Conservation (phyloP, 371 early-diverging fungal species). For the Mortierella sp. region DNA sequence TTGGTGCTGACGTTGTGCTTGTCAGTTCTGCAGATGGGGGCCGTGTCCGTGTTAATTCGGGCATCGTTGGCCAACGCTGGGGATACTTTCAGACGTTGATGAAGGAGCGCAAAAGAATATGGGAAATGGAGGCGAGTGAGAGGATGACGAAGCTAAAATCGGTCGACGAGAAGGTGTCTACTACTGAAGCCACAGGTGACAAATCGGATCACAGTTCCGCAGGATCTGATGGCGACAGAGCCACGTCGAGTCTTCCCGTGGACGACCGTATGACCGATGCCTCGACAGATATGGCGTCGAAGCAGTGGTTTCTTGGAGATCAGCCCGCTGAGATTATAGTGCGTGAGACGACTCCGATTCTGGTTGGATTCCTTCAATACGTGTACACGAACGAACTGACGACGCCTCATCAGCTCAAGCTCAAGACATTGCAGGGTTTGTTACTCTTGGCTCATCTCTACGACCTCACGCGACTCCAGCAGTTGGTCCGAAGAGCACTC, state of each 20-base stretch:
- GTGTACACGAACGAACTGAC: slow-evolving; percentile 73
- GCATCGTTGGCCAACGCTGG: slow-evolving; percentile 75
- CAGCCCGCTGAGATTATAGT: slow-evolving; percentile 52
- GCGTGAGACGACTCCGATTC: slow-evolving; percentile 66
- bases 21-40: slow-evolving; percentile 66
- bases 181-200: too few species aligned
- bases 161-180: background rate
- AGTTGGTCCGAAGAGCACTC: slow-evolving; percentile 61
- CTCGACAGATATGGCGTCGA: background rate
- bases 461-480: slow-evolving; percentile 63
- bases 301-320: slow-evolving; percentile 21
- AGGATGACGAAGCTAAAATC: slow-evolving; percentile 1
- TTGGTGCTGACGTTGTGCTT: slow-evolving; percentile 67
- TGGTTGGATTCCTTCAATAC: slow-evolving; percentile 71
- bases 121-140: background rate
- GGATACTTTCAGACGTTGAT: slow-evolving; percentile 65
- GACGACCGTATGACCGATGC: too few species aligned
- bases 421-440: slow-evolving; percentile 67
- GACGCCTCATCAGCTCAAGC: slow-evolving; percentile 63
- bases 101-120: slow-evolving; percentile 50
- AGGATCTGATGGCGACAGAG: too few species aligned
- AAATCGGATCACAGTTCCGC: too few species aligned
- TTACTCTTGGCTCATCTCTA: slow-evolving; percentile 68
- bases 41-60: slow-evolving; percentile 67
- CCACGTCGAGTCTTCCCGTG: too few species aligned